A percentile compares a stretch with the other conserved stretches of the same genome.
These are phyloP conservation scores for Wickerhamomyces ciferrii DNA, from an alignment of 805 yeast genomes.

Conservation along the genomic window DNA sequence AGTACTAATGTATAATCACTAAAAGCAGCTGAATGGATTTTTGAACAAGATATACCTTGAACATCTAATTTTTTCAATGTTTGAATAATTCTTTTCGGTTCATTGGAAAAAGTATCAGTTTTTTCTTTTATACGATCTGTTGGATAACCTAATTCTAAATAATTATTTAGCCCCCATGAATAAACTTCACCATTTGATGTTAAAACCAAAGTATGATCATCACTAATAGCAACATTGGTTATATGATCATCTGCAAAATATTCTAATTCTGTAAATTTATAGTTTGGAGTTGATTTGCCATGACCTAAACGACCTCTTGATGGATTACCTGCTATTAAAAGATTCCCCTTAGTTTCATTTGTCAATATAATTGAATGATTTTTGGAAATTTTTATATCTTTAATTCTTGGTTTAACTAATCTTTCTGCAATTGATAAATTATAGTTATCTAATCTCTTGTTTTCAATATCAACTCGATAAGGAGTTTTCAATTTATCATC, in stretches of 20 bases:
- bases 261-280: slow-evolving; percentile 37
- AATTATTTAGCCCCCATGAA: slow-evolving; percentile 76
- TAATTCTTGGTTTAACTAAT: slow-evolving; percentile 38
- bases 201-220: slow-evolving; percentile 63
- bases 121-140: slow-evolving; percentile 23
- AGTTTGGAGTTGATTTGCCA: slow-evolving; percentile 35
- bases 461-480: slow-evolving; percentile 28
- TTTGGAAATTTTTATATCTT: slow-evolving; percentile 49
- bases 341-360: slow-evolving; percentile 35
- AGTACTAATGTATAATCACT: slow-evolving; percentile 39
- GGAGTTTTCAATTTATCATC: slow-evolving; percentile 41
- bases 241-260: slow-evolving; percentile 29
- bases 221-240: slow-evolving; percentile 43
- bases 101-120: slow-evolving; percentile 20
- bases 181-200: slow-evolving; percentile 49
- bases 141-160: slow-evolving; percentile 60
- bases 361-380: slow-evolving; percentile 62
- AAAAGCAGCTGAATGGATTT: slow-evolving; percentile 62
- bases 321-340: slow-evolving; percentile 63
- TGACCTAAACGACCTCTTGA: slow-evolving; percentile 71
- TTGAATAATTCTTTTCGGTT: slow-evolving; percentile 20
- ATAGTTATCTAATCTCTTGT: slow-evolving; percentile 7
- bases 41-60: slow-evolving; percentile 46
- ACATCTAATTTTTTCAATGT: slow-evolving; percentile 21
- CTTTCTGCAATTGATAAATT: slow-evolving; percentile 19